Evolutionary conservation across 768 basidiomycete genomes (phyloP), one percentile per base, ranked within the genome.

Genomic region (Russula abietina): DNA sequence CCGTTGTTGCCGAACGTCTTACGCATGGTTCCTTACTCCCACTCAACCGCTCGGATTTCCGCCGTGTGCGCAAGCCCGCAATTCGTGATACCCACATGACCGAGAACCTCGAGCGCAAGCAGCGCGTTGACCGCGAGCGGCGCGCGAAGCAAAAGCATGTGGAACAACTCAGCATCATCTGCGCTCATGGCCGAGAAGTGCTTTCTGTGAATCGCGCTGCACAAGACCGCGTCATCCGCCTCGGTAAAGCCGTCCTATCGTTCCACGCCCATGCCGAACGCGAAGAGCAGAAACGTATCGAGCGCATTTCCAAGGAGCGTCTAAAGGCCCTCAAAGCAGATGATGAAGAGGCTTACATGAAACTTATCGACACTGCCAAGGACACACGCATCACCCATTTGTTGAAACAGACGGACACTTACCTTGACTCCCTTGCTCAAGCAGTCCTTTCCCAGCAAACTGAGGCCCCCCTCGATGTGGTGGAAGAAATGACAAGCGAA

Each of bases 261-360:
- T 92, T 95, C 80, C 97, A 99, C 73, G 79, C 78, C 17, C 85
- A 87, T 66, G 93, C 94, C 1, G 97, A 99, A 78, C 95, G 93
- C 79, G 96, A 98, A 75, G 97, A 99, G 74, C 92, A 95, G 82
- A 93, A 94, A 73, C 84, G 96, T 30, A 90, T 99, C 67, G 97
- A 98, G 76, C 81, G 93, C 60, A 86, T 99, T 50, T 87, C 90
- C 51, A 98, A 98, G 78, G 97, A 98, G 74, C 93, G 95, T 91
- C 78, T 99, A 66, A 93, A 91, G 78, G 97, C 96, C 9, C 85
- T 98, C 68, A 94, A 96, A 76, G 90, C 90, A 32, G 95, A 98
- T 71, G 96, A 99, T 77, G 97, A 99, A 78, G 97, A 98, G 75
- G 95, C 93, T n/a, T 99, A 99, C 75, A 88, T 98, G 84, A 94